Conservation (phyloP, 495 filamentous ascomycete genomes). For the Penicillium flavigenum region DNA sequence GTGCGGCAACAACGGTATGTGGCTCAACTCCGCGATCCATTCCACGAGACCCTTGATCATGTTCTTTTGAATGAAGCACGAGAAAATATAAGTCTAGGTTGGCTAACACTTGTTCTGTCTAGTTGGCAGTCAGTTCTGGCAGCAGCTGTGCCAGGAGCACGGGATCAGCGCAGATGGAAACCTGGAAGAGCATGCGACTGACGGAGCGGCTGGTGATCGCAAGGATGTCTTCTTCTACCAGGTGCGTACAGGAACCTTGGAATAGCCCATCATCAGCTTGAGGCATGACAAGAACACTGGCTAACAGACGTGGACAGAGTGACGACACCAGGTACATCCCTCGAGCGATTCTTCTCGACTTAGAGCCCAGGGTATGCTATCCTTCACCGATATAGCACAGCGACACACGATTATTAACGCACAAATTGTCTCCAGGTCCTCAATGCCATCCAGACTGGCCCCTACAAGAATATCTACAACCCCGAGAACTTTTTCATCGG, state of each 20-base stretch:
- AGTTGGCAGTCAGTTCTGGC: constrained; percentile 97
- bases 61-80: not conserved
- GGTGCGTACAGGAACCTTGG: constrained; percentile 31
- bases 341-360: constrained; percentile 88
- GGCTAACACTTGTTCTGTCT: constrained; percentile 19
- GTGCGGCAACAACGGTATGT: constrained; percentile 96
- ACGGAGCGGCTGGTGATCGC: constrained; percentile 76
- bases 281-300: not conserved
- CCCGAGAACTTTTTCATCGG: constrained; percentile 97
- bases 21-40: constrained; percentile 16
- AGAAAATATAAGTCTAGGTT: not conserved
- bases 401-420: constrained; percentile 5
- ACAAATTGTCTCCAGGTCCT: constrained; percentile 63
- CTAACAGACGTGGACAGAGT: constrained; percentile 47
- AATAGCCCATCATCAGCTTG: not conserved
- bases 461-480: constrained; percentile 98
- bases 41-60: constrained; percentile 15
- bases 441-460: constrained; percentile 83
- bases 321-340: constrained; percentile 99
- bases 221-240: constrained; percentile 99
- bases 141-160: constrained; percentile 95
- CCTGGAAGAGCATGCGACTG: constrained; percentile 91
- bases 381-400: not conserved
- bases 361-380: constrained; percentile 80
- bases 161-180: constrained; percentile 97